These are phyloP conservation scores for Pythium guiyangense DNA, from an alignment of 352 stramenopile genomes.

Conservation along the genomic window DNA sequence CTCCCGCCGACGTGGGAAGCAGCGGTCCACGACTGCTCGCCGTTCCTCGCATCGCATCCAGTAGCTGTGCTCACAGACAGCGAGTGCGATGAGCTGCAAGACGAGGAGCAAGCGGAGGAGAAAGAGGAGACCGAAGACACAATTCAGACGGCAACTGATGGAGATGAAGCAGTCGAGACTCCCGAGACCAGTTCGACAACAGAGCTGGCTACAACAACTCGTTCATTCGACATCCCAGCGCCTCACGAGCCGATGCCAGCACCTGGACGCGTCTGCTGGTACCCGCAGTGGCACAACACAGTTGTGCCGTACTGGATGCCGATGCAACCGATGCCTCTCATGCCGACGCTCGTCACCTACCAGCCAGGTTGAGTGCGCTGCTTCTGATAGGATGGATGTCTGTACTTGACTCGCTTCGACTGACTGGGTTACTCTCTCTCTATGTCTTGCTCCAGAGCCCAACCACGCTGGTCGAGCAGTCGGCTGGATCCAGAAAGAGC, in stretches of 20 bases:
- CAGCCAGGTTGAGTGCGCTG: neutral
- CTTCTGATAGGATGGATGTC: neutral
- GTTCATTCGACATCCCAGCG: neutral
- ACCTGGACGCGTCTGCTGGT: neutral
- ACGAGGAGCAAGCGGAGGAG: too few relatives aligned
- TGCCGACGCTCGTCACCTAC: neutral
- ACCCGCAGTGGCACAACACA: neutral
- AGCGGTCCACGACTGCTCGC: constrained; percentile 25
- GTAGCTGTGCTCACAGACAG: constrained; percentile 23
- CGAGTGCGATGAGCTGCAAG: too few relatives aligned
- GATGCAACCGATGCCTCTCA: neutral
- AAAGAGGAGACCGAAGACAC: too few relatives aligned
- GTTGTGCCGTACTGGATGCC: constrained; percentile 1
- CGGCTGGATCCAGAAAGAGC: constrained; percentile 36
- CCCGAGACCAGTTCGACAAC: too few relatives aligned
- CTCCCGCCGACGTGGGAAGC: constrained; percentile 65
- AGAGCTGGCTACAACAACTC: too few relatives aligned
- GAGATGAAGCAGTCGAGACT: neutral
- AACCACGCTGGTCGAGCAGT: neutral
- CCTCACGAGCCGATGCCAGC: neutral
- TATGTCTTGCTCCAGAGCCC: too few relatives aligned
- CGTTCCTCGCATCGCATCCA: constrained; percentile 58
- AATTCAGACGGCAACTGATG: neutral
- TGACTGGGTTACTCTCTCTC: too few relatives aligned
- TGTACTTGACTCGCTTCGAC: neutral